phyloP scores from a whole-genome alignment of 2,329 filamentous ascomycete genomes.

The Teratosphaeria pseudoeucalypti region DNA sequence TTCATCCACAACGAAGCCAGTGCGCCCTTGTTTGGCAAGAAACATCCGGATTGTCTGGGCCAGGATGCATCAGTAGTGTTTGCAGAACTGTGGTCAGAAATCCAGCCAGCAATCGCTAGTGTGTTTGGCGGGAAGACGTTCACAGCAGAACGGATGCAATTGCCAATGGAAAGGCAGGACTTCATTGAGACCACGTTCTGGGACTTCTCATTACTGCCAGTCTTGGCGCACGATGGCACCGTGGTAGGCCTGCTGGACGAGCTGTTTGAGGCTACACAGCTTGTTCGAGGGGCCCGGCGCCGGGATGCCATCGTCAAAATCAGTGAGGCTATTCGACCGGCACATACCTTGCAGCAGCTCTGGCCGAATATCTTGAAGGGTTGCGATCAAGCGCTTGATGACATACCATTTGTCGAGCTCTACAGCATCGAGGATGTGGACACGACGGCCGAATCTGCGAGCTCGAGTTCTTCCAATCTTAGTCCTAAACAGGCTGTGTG shows the following conservation, averaged over 20 bases:
- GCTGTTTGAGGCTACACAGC: constrained; percentile 16
- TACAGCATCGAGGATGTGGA: constrained; percentile 14
- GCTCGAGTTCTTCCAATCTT: neutral
- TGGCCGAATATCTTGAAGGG: constrained; percentile 15
- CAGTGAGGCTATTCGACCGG: constrained; percentile 7
- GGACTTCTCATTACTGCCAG: constrained; percentile 18
- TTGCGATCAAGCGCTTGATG: constrained; percentile 5
- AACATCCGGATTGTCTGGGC: constrained; percentile 17
- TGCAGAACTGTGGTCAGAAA: constrained; percentile 13
- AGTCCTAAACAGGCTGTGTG: neutral
- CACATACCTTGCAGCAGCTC: constrained; percentile 11
- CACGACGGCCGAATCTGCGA: neutral
- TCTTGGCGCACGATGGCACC: constrained; percentile 14
- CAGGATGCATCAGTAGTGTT: constrained; percentile 9
- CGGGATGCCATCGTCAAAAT: constrained; percentile 10
- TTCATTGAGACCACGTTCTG: constrained; percentile 23
- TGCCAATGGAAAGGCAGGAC: constrained; percentile 17
- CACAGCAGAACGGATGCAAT: constrained; percentile 10
- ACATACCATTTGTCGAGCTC: constrained; percentile 18
- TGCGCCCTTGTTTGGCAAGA: constrained; percentile 14
- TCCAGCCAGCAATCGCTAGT: constrained; percentile 12
- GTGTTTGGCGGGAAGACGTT: constrained; percentile 13
- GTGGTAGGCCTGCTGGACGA: constrained; percentile 15
- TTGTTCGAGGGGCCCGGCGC: constrained; percentile 14
- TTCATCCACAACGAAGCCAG: constrained; percentile 23